Percentiles rank a stretch among this genome's conserved stretches.
phyloP scores from a whole-genome alignment of 2,329 filamentous ascomycete species.

The Corniculantispora saksenae region DNA sequence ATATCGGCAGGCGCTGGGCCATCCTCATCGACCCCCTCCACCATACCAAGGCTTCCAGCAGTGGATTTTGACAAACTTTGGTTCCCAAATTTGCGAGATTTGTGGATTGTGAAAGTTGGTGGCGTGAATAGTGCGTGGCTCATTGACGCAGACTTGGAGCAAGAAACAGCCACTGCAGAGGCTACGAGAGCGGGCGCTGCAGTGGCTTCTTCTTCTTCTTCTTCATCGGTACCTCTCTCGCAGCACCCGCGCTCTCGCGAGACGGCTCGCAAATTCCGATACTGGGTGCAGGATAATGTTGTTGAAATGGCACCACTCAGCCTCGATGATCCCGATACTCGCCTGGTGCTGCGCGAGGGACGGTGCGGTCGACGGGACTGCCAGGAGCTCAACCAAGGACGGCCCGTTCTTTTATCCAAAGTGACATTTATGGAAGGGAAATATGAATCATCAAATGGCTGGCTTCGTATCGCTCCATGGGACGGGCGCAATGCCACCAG shows the following conservation, averaged over 20 bases:
- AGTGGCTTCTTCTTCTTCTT: background rate
- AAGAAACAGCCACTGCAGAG: constrained; percentile 23
- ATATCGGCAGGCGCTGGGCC: constrained; percentile 28
- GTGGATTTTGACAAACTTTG: constrained; percentile 40
- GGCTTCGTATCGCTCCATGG: constrained; percentile 38
- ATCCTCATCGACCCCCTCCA: background rate
- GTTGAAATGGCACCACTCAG: constrained; percentile 40
- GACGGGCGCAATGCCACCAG: background rate
- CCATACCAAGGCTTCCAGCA: background rate
- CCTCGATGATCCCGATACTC: constrained; percentile 36
- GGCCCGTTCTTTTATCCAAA: constrained; percentile 41
- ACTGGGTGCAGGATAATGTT: constrained; percentile 40
- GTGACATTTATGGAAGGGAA: constrained; percentile 38
- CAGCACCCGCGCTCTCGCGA: constrained; percentile 28
- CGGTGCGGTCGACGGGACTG: constrained; percentile 38
- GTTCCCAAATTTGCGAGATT: constrained; percentile 40
- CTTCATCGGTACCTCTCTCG: background rate
- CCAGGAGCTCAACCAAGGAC: constrained; percentile 36
- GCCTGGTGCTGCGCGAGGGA: constrained; percentile 35
- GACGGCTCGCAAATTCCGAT: constrained; percentile 39
- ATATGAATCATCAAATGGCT: constrained; percentile 31
- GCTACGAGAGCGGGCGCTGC: background rate
- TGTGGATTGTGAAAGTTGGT: constrained; percentile 43
- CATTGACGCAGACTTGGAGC: constrained; percentile 33
- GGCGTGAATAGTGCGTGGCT: constrained; percentile 40